phyloP scores from a whole-genome alignment of 805 yeast species.

The Candida vartiovaarae region DNA sequence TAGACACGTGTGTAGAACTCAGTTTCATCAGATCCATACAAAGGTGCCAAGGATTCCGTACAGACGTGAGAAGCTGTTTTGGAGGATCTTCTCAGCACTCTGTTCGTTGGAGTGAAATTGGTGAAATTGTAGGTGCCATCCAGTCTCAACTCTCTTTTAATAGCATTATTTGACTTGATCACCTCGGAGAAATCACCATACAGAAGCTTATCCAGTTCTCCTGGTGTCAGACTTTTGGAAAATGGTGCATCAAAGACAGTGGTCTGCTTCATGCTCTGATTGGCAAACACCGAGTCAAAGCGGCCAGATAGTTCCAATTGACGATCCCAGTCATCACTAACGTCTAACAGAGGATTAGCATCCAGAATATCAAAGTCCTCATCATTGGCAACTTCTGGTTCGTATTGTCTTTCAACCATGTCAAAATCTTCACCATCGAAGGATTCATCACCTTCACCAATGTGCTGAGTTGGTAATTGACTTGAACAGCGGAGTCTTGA shows the following conservation, averaged over 20 bases:
- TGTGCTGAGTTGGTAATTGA: constrained; percentile 4
- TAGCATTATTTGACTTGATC: constrained; percentile 22
- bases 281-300: constrained; percentile 18
- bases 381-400: constrained; percentile 49
- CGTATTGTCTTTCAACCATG: constrained; percentile 59
- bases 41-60: neutral
- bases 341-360: constrained; percentile 38
- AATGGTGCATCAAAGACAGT: constrained; percentile 20
- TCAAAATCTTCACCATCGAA: constrained; percentile 15
- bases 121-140: constrained; percentile 18
- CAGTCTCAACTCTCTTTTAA: constrained; percentile 24
- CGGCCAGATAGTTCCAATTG: constrained; percentile 48
- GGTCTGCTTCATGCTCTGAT: constrained; percentile 12
- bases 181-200: constrained; percentile 39
- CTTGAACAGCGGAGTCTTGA: constrained; percentile 7
- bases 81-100: constrained; percentile 4
- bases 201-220: constrained; percentile 39
- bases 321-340: constrained; percentile 54
- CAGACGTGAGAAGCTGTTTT: constrained; percentile 5
- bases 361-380: constrained; percentile 39
- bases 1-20: constrained; percentile 13
- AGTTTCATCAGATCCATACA: constrained; percentile 2
- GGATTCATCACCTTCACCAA: constrained; percentile 14
- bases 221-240: constrained; percentile 20
- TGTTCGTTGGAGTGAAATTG: constrained; percentile 15